Evolutionary conservation across 139 green algal species (phyloP).

Genomic region (Asterochloris erici): DNA sequence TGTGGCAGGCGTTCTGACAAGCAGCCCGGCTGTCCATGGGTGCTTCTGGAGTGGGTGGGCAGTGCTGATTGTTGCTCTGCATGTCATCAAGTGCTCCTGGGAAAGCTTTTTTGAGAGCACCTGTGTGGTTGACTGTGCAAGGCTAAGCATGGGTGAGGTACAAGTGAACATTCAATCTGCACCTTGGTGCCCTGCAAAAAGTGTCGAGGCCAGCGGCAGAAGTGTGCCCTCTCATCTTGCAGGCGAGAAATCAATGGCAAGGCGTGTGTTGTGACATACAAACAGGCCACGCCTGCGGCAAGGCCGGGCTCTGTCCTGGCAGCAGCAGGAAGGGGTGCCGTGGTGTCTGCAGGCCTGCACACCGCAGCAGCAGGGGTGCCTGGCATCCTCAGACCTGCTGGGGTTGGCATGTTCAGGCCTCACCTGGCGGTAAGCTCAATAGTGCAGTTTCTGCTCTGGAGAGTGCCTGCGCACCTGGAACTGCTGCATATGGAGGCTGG

Average conservation of each 20-base stretch:
- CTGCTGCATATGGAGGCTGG: too few species aligned
- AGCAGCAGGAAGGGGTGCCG: background rate
- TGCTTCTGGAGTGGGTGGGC: background rate
- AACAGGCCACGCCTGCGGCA: background rate
- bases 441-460: too few species aligned
- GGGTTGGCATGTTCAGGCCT: background rate
- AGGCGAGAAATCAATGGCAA: conserved; percentile 39
- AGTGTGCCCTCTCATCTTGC: background rate
- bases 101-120: too few species aligned
- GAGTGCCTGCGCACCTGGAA: too few species aligned
- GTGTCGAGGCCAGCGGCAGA: background rate
- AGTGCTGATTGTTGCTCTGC: too few species aligned
- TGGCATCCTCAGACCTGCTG: background rate
- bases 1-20: background rate
- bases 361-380: background rate
- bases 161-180: too few species aligned
- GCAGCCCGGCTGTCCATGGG: background rate
- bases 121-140: too few species aligned
- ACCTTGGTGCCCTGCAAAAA: too few species aligned
- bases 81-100: too few species aligned
- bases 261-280: conserved; percentile 35
- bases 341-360: background rate
- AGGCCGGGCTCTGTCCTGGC: too few species aligned
- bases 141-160: too few species aligned
- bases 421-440: too few species aligned